These are phyloP conservation scores for Nevesoporus exiguus DNA, from an alignment of 768 basidiomycete species.

Conservation along the genomic window DNA sequence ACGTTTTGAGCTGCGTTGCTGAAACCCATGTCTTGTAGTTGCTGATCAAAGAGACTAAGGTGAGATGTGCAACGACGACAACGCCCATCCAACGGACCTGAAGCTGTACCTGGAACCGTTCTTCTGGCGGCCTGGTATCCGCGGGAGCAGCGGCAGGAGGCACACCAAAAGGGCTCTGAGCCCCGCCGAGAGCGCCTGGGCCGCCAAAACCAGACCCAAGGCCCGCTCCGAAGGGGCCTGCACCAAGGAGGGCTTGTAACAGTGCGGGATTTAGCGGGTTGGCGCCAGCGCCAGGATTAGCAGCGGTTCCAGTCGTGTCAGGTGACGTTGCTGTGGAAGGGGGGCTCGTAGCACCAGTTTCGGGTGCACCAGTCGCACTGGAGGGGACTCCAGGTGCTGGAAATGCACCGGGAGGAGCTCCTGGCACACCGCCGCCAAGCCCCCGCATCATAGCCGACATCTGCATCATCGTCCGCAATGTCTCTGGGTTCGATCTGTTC, in stretches of 20 bases:
- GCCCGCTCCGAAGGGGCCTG: constrained; percentile 2
- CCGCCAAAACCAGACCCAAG: constrained; percentile 23
- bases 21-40: constrained; percentile 95
- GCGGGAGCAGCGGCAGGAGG: constrained; percentile 40
- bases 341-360: constrained; percentile 21
- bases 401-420: constrained; percentile 34
- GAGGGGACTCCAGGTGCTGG: constrained; percentile 62
- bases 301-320: constrained; percentile 20
- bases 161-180: constrained; percentile 20
- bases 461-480: constrained; percentile 69
- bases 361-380: not conserved
- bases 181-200: constrained; percentile 30
- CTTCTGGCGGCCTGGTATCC: constrained; percentile 79
- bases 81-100: constrained; percentile 44
- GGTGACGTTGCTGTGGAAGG: constrained; percentile 19
- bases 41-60: constrained; percentile 44
- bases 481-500: constrained; percentile 69
- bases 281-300: constrained; percentile 9
- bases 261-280: constrained; percentile 41
- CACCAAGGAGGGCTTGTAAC: constrained; percentile 30
- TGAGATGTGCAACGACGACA: not conserved
- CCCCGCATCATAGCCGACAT: constrained; percentile 47
- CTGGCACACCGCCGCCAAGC: constrained; percentile 37
- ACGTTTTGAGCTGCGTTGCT: constrained; percentile 87
- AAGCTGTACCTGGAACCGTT: constrained; percentile 85